Percentiles rank a stretch among this genome's conserved stretches.
phyloP scores from a whole-genome alignment of 2,329 filamentous ascomycete genomes.

The Magnaporthiopsis incrustans region DNA sequence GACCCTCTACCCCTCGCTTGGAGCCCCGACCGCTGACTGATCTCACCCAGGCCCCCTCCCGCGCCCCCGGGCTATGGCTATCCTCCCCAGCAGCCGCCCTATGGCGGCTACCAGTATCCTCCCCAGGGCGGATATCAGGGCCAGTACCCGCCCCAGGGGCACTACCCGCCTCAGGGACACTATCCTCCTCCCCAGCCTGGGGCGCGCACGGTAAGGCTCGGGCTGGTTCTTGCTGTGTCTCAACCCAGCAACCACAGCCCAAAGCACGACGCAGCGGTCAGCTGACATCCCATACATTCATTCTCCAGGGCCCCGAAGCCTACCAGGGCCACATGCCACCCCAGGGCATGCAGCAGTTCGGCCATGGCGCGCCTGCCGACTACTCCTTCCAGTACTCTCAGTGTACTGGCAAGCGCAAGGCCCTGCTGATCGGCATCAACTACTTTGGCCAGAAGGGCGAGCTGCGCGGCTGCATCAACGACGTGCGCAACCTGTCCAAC shows the following conservation, averaged over 20 bases:
- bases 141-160: conserved; percentile 8
- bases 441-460: conserved; percentile 91
- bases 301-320: no score
- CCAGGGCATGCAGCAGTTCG: conserved; percentile 44
- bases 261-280: no score
- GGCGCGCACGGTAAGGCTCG: no score
- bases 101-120: conserved; percentile 13
- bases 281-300: no score
- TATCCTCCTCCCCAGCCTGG: conserved; percentile 2
- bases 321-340: conserved; percentile 12
- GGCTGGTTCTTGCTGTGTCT: no score
- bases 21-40: background rate
- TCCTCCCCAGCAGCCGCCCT: conserved; percentile 9
- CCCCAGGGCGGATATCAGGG: conserved; percentile 14
- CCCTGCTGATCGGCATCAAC: conserved; percentile 88
- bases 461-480: conserved; percentile 90
- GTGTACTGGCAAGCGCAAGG: conserved; percentile 83
- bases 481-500: conserved; percentile 92
- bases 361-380: conserved; percentile 60
- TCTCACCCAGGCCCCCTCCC: background rate
- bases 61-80: conserved; percentile 10
- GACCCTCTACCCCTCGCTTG: background rate
- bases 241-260: no score
- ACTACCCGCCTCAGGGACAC: conserved; percentile 9
- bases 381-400: conserved; percentile 80